Evolutionary conservation across 2,329 filamentous ascomycete genomes (phyloP).

Genomic region (Cytospora piceicola): DNA sequence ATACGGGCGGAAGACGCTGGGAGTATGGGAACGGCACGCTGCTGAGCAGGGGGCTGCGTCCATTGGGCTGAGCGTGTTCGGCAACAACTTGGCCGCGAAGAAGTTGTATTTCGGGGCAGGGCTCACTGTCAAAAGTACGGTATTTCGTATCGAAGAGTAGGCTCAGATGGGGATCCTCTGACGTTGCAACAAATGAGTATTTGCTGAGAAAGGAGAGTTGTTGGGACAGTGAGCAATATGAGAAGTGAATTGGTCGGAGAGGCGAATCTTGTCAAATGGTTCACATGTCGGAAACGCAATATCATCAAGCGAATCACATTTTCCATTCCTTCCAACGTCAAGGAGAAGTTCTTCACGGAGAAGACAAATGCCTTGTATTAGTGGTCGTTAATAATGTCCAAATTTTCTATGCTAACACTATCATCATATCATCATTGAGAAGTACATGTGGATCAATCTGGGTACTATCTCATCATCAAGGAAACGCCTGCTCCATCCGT

Average conservation of each 20-base stretch:
- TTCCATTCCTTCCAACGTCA: too few relatives aligned
- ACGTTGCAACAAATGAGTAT: too few relatives aligned
- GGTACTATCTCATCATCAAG: not conserved
- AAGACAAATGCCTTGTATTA: too few relatives aligned
- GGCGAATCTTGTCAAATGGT: too few relatives aligned
- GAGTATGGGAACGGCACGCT: slow-evolving; percentile 2
- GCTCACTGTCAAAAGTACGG: slow-evolving; percentile 28
- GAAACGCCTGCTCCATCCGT: not conserved
- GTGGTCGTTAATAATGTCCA: too few relatives aligned
- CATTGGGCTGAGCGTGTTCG: slow-evolving; percentile 1
- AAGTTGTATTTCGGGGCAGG: slow-evolving; percentile 1
- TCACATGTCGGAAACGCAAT: too few relatives aligned
- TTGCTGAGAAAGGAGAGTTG: too few relatives aligned
- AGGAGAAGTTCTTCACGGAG: too few relatives aligned
- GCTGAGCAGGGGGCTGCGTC: not conserved
- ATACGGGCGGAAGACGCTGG: slow-evolving; percentile 4
- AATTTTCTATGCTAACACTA: not conserved
- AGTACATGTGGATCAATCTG: not conserved
- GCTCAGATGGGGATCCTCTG: not conserved
- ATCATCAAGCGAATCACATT: too few relatives aligned
- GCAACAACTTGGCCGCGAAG: slow-evolving; percentile 9
- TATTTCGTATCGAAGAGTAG: not conserved
- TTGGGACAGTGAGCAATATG: too few relatives aligned
- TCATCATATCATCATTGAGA: not conserved
- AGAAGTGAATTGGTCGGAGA: too few relatives aligned